Conservation (phyloP, 352 stramenopile genomes). For the Pythium aquatile region DNA sequence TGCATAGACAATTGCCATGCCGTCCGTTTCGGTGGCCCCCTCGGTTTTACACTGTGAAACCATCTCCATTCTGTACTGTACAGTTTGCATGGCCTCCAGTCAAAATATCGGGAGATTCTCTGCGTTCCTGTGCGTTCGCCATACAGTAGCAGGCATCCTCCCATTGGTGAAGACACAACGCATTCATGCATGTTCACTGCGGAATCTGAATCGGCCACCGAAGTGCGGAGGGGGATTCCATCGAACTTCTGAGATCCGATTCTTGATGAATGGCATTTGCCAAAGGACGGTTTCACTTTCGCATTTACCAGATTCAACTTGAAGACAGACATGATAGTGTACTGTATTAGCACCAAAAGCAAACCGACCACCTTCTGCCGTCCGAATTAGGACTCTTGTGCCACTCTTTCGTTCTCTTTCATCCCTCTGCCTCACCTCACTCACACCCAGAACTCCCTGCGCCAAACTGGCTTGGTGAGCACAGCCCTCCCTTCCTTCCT, state of each 20-base stretch:
- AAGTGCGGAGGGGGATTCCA: background rate
- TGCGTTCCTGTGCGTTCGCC: background rate
- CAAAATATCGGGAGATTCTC: background rate
- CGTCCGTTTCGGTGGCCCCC: background rate
- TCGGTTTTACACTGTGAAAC: background rate
- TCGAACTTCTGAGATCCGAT: background rate
- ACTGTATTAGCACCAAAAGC: background rate
- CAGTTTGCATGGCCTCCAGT: too few relatives aligned
- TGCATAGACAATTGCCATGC: background rate
- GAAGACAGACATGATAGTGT: background rate
- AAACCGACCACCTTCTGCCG: background rate
- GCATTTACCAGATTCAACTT: background rate
- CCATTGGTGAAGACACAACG: too few relatives aligned
- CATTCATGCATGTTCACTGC: too few relatives aligned
- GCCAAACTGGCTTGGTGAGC: background rate
- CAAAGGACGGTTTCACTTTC: background rate
- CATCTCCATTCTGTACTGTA: background rate
- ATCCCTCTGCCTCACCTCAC: too few relatives aligned
- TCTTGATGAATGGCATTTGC: conserved; percentile 3
- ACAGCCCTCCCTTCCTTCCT: background rate
- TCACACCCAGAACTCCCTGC: too few relatives aligned
- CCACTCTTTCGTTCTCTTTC: background rate
- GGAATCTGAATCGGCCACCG: background rate
- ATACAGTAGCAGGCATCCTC: background rate
- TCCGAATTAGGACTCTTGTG: background rate